Conservation (phyloP, 768 basidiomycete species). For the Lentinula guzmanii region DNA sequence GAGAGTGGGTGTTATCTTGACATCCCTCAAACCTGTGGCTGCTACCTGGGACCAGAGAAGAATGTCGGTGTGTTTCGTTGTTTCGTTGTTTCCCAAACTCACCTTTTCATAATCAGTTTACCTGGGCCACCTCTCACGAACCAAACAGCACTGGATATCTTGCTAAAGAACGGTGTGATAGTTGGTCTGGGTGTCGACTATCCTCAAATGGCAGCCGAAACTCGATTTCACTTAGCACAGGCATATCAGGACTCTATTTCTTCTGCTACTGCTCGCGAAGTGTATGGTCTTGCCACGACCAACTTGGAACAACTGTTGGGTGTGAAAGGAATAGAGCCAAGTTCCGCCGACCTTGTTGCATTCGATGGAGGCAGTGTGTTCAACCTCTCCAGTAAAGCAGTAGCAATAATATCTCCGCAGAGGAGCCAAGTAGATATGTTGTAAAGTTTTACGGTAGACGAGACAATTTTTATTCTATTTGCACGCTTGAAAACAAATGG, state of each 20-base stretch:
- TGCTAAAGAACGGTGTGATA: conserved; percentile 70
- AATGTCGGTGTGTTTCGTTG: conserved; percentile 37
- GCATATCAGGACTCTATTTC: not conserved
- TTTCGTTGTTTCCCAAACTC: not conserved
- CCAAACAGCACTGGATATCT: conserved; percentile 51
- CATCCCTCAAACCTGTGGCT: conserved; percentile 63
- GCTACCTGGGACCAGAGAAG: conserved; percentile 64
- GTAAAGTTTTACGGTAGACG: not conserved
- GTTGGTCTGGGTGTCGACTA: conserved; percentile 67
- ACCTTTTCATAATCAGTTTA: conserved; percentile 29
- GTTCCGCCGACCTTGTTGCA: conserved; percentile 54
- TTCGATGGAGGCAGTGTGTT: conserved; percentile 55
- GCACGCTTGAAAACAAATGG: conserved; percentile 2
- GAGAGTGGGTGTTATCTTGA: conserved; percentile 44
- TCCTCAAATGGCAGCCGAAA: conserved; percentile 33
- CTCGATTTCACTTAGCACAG: not conserved
- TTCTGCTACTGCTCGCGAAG: conserved; percentile 38
- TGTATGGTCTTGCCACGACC: conserved; percentile 24
- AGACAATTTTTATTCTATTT: conserved; percentile 17
- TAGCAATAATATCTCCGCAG: conserved; percentile 50
- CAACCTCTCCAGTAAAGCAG: conserved; percentile 46
- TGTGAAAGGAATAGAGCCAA: conserved; percentile 21
- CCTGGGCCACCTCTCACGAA: conserved; percentile 73
- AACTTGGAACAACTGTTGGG: conserved; percentile 16
- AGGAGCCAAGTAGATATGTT: conserved; percentile 46